Conservation (phyloP, 129 eudicot species). For the Pittosporum tobira region DNA sequence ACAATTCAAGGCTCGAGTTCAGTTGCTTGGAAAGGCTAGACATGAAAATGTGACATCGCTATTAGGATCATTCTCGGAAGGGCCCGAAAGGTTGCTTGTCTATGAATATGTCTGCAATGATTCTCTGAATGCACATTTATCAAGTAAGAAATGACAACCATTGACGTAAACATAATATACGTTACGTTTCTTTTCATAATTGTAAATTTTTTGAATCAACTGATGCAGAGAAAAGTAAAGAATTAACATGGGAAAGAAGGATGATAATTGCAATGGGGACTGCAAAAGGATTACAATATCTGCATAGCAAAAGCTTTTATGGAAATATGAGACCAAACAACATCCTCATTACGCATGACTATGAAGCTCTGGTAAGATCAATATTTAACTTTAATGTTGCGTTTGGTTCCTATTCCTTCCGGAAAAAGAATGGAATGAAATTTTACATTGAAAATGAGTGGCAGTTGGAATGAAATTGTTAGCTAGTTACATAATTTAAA, state of each 20-base stretch:
- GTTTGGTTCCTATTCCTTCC: too few species aligned
- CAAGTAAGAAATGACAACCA: constrained; percentile 30
- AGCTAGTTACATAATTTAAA: too few species aligned
- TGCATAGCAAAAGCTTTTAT: constrained; percentile 28
- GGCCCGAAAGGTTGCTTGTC: constrained; percentile 27
- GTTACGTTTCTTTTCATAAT: not conserved
- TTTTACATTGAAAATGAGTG: too few species aligned
- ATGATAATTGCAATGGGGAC: constrained; percentile 35
- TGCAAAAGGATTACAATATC: constrained; percentile 34
- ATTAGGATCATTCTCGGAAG: constrained; percentile 38
- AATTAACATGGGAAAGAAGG: constrained; percentile 46
- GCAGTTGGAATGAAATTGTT: too few species aligned
- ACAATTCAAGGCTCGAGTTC: constrained; percentile 25
- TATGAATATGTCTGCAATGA: constrained; percentile 40
- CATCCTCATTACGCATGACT: constrained; percentile 44
- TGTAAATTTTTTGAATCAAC: not conserved
- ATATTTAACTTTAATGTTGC: too few species aligned
- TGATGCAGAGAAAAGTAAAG: constrained; percentile 21
- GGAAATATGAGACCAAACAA: constrained; percentile 41
- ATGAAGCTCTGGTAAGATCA: constrained; percentile 29
- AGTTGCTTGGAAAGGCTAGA: constrained; percentile 21
- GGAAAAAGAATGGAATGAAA: too few species aligned
- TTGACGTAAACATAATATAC: too few species aligned
- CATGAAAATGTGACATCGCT: constrained; percentile 40
- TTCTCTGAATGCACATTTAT: constrained; percentile 30